Base-by-base conservation (phyloP, 2,329 filamentous ascomycete species). In the Blumeriella jaapii region DNA sequence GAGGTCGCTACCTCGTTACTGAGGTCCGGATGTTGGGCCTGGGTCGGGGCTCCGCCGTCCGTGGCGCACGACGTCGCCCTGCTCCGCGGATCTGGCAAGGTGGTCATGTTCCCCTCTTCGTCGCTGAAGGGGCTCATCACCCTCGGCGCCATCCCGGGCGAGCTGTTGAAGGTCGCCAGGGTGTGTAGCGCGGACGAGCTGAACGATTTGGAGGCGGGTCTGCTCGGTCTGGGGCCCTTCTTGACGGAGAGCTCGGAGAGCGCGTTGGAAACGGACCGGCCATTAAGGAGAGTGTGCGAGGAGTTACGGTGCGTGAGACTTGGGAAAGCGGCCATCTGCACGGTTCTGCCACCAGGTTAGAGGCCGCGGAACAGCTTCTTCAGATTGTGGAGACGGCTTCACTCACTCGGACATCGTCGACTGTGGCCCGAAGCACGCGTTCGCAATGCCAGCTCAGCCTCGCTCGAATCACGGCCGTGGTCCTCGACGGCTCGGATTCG, bases 1-100 rank as follows among this genome's bases (percentile, higher is more conserved):
- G 19, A 98, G 67, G 83, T 77, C 6, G 89, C 83, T 17, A 98
- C 84, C 60, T 96, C 91, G 39, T 71, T 64, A 45, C 68, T 68
- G 14, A 76, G 60, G 38, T 74, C 72, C 4, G 70, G 68, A 41
- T 74, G 69, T 28, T 64, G 67, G 5, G 53, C 50, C 1, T 60
- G 55, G 27, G 51, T 57, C n/a, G 25, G 51, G 40, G 39, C 54
- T 46, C 29, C 54, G 5, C 25, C 48, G 20, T 61, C 60, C 31
- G 55, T 56, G 5, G 61, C 57, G 6, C 68, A 62, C 34, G 64
- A 69, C 49, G 64, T 61, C 15, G 62, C 58, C 40, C 69, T 65
- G 48, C 62, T 71, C 46, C 74, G 64, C 10, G 74, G 74, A 50
- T 78, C 74, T 24, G 78, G 78, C 33, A 83, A 62, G 1, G 79